Evolutionary conservation across 192 early-diverging fungal species (phyloP), one percentile per base, ranked within the genome.

Genomic region (Dimargaris verticillata): DNA sequence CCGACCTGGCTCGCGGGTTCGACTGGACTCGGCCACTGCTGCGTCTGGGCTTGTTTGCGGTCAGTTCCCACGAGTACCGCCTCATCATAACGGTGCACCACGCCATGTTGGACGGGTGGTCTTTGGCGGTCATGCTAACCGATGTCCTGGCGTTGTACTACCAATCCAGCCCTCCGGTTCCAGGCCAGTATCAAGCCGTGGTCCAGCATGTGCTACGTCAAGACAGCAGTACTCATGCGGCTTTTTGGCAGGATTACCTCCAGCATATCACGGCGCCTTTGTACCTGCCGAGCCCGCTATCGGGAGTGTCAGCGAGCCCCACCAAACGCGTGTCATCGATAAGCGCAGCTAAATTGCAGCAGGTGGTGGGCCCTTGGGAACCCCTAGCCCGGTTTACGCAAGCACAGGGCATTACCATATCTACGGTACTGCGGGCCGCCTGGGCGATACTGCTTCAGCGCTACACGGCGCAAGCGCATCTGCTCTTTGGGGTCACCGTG

Each of bases 21-120:
- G 7, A 5, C 3, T 7, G 20, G 6, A 5, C 5, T 17, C 41
- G 43, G 2, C 41, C 57, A 18, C 42, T 41, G 38, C 11, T 59
- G 11, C 57, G 57, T 33, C 43, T 59, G 13, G 57, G 18, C 57
- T 38, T 59, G 17, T 59, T 59, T n/a, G 0, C 6, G 0, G 15
- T 44, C 18, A 20, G n/a, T 24, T 4, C 28, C 18, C 15, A 20
- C 15, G 17, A 41, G 13, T n/a, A 59, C 42, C 33, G 41, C 6
- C n/a, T 59, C 43, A n/a, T 59, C 17, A 7, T 59, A 15, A 29
- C 57, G 20, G 14, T 59, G 13, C 57, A 59, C 57, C 57, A 59
- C 42, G 57, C 57, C 41, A 14, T 59, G 0, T 15, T n/a, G 6
- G 57, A 59, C 41, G 57, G 57, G 0, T 59, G 57, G 57, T 59